Evolutionary conservation across 208 protist genomes (phyloP).

Genomic region (Tritrichomonas musculus): DNA sequence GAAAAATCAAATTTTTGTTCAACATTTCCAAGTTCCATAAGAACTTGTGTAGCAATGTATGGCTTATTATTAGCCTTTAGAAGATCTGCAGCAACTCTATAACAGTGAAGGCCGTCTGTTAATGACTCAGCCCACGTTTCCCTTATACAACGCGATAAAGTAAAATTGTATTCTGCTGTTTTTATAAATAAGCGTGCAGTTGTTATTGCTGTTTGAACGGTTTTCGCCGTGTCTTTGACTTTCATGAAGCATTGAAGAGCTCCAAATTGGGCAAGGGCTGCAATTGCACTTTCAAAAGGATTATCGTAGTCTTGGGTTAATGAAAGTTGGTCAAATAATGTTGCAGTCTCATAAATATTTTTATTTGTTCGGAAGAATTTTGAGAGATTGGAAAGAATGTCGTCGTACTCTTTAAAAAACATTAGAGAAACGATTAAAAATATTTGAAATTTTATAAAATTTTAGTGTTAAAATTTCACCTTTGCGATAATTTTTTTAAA

Average conservation of each 20-base stretch:
- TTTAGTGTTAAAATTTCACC: too few relatives aligned
- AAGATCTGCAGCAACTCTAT: not conserved
- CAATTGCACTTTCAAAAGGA: not conserved
- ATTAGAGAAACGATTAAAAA: too few relatives aligned
- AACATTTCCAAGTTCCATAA: not conserved
- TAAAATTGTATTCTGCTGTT: not conserved
- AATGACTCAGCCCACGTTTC: not conserved
- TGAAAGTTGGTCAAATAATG: not conserved
- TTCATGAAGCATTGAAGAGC: not conserved
- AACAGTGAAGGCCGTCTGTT: not conserved
- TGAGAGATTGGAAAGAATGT: not conserved
- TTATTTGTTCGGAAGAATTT: not conserved
- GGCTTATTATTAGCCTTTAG: not conserved
- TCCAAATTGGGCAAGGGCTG: not conserved
- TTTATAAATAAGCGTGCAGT: not conserved
- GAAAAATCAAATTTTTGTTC: not conserved
- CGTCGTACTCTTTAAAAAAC: not conserved
- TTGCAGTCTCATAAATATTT: not conserved
- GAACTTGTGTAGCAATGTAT: not conserved
- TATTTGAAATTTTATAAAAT: too few relatives aligned
- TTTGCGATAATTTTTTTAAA: too few relatives aligned
- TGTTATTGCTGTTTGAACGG: not conserved
- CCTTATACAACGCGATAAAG: not conserved
- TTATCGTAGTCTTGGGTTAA: not conserved
- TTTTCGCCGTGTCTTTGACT: not conserved